Evolutionary conservation across 2,329 filamentous ascomycete genomes (phyloP).

Genomic region (Aureobasidium zeae): DNA sequence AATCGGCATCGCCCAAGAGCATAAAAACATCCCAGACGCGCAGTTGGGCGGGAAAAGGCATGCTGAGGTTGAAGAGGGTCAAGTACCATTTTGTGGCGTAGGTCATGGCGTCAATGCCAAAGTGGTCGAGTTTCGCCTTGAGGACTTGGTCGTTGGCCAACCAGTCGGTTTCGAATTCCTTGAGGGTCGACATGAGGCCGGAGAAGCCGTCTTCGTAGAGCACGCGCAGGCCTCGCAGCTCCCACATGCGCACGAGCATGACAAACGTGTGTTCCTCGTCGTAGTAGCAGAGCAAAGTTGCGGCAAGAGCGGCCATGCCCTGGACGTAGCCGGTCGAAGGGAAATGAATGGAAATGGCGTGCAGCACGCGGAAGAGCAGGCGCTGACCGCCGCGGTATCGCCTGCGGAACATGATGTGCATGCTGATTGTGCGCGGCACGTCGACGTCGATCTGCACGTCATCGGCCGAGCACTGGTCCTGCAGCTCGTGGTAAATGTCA

Average conservation of each 20-base stretch:
- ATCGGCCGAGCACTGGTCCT: constrained; percentile 68
- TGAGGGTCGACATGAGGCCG: constrained; percentile 75
- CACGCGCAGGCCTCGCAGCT: constrained; percentile 72
- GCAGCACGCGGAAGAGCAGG: constrained; percentile 82
- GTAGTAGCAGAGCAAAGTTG: constrained; percentile 90
- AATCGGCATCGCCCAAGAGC: constrained; percentile 66
- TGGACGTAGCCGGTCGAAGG: constrained; percentile 91
- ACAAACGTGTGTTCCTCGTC: constrained; percentile 91
- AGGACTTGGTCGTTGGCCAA: constrained; percentile 48
- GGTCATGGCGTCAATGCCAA: constrained; percentile 77
- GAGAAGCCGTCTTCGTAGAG: constrained; percentile 78
- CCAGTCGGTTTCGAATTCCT: constrained; percentile 80
- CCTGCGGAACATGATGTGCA: constrained; percentile 93
- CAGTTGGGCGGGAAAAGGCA: constrained; percentile 87
- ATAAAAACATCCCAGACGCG: constrained; percentile 98
- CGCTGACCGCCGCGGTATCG: constrained; percentile 89
- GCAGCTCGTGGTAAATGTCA: constrained; percentile 60
- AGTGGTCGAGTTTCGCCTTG: constrained; percentile 62
- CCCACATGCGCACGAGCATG: constrained; percentile 94
- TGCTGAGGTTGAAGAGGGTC: constrained; percentile 92
- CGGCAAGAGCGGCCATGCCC: constrained; percentile 89
- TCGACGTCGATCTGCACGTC: constrained; percentile 97
- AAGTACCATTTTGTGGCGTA: constrained; percentile 97
- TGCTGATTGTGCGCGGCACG: constrained; percentile 86
- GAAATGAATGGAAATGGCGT: constrained; percentile 84